Evolutionary conservation across 352 stramenopile genomes (phyloP).

Genomic region (Phytophthora pluvialis): DNA sequence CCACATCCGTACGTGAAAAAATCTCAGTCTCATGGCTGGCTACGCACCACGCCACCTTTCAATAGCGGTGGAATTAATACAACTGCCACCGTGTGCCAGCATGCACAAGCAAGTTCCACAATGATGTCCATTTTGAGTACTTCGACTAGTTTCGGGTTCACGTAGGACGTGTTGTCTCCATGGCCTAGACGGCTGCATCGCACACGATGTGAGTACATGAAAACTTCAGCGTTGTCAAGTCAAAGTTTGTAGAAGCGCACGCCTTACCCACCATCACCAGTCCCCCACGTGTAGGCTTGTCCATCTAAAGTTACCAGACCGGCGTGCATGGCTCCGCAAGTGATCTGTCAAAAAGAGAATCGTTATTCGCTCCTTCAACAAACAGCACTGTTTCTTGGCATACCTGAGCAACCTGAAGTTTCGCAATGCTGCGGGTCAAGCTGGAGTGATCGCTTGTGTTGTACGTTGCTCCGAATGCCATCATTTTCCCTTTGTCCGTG

Average conservation of each 20-base stretch:
- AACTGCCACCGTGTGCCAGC: conserved; percentile 90
- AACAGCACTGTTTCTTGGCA: background rate
- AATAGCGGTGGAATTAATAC: conserved; percentile 88
- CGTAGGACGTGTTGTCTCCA: conserved; percentile 71
- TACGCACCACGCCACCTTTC: conserved; percentile 73
- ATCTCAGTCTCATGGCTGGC: too few relatives aligned
- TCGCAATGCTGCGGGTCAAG: conserved; percentile 57
- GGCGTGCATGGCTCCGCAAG: conserved; percentile 79
- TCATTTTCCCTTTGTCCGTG: conserved; percentile 54
- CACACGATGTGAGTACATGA: background rate
- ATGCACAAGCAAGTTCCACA: conserved; percentile 79
- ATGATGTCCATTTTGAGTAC: conserved; percentile 75
- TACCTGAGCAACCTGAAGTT: conserved; percentile 70
- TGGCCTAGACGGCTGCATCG: conserved; percentile 66
- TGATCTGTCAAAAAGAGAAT: conserved; percentile 49
- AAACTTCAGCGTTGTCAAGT: too few relatives aligned
- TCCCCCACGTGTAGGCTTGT: conserved; percentile 84
- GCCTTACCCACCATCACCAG: conserved; percentile 82
- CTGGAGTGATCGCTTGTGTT: conserved; percentile 66
- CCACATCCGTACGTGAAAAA: too few relatives aligned
- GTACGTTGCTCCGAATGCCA: conserved; percentile 77
- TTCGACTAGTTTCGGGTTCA: conserved; percentile 80
- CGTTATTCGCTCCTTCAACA: background rate
- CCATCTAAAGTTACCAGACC: conserved; percentile 76
- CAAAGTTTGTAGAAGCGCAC: too few relatives aligned